A percentile compares a stretch with the other conserved stretches of the same genome.
These are phyloP conservation scores for Neurospora cerealis DNA, from an alignment of 495 filamentous ascomycete genomes.

Conservation along the genomic window DNA sequence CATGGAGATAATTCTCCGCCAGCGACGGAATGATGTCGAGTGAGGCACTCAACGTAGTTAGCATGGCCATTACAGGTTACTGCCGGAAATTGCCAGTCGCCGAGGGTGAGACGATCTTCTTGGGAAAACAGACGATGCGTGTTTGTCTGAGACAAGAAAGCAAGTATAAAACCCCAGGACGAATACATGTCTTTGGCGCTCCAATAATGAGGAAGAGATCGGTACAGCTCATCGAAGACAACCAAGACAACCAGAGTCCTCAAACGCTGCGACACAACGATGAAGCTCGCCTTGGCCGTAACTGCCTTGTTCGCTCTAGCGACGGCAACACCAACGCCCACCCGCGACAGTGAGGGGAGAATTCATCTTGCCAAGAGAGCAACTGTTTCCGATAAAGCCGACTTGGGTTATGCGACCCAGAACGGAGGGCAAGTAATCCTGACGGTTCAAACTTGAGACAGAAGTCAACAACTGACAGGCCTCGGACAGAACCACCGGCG, in stretches of 20 bases:
- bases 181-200: not conserved
- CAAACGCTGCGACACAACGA: not conserved
- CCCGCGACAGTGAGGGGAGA: not conserved
- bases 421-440: conserved; percentile 6
- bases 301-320: not conserved
- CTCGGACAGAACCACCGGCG: conserved; percentile 41
- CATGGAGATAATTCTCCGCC: not conserved
- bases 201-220: not conserved
- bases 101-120: not conserved
- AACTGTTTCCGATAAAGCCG: not conserved
- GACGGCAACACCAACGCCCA: not conserved
- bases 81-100: not conserved
- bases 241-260: not conserved
- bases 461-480: not conserved
- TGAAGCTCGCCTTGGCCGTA: not conserved
- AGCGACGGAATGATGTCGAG: not conserved
- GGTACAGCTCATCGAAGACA: not conserved
- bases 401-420: conserved; percentile 5
- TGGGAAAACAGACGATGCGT: not conserved
- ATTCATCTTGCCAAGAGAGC: not conserved
- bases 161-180: not conserved
- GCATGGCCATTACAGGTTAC: not conserved
- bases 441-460: not conserved
- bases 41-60: not conserved
- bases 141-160: not conserved